Percentiles rank a stretch among this genome's conserved stretches.
These are phyloP conservation scores for Lenzites betulinus DNA, from an alignment of 768 basidiomycete genomes.

Conservation along the genomic window DNA sequence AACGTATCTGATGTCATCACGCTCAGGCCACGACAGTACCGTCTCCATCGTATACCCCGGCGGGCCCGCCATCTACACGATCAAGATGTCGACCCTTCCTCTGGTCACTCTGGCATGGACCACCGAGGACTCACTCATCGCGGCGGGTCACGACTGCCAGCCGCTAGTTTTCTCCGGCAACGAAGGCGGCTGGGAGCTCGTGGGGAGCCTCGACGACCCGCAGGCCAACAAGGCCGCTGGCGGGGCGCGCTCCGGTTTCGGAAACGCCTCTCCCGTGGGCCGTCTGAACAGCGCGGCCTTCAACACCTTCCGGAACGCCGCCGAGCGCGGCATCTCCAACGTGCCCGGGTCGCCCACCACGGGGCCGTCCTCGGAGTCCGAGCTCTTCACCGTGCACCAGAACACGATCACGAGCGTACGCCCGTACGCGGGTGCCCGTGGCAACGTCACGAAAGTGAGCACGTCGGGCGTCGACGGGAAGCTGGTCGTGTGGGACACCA, in stretches of 20 bases:
- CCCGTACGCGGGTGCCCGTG: constrained; percentile 63
- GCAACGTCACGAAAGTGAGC: constrained; percentile 72
- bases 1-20: not conserved
- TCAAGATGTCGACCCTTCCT: constrained; percentile 79
- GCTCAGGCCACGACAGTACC: constrained; percentile 89
- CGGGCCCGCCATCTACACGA: constrained; percentile 68
- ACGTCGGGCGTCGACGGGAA: constrained; percentile 94
- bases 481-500: constrained; percentile 88
- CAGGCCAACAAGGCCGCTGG: constrained; percentile 46
- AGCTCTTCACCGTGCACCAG: constrained; percentile 90
- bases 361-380: constrained; percentile 56
- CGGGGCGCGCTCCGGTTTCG: constrained; percentile 47
- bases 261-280: constrained; percentile 47
- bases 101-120: constrained; percentile 86
- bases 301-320: constrained; percentile 91
- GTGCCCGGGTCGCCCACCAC: constrained; percentile 36
- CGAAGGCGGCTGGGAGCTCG: constrained; percentile 73
- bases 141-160: constrained; percentile 97
- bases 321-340: constrained; percentile 62
- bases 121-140: constrained; percentile 77
- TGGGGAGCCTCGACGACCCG: constrained; percentile 87
- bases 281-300: constrained; percentile 93
- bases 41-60: constrained; percentile 91
- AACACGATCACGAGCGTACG: constrained; percentile 96
- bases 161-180: constrained; percentile 84